Evolutionary conservation across 1,139 yeast species (phyloP), one percentile per base, ranked within the genome.

Genomic region (Saccharomycopsis hybrid): DNA sequence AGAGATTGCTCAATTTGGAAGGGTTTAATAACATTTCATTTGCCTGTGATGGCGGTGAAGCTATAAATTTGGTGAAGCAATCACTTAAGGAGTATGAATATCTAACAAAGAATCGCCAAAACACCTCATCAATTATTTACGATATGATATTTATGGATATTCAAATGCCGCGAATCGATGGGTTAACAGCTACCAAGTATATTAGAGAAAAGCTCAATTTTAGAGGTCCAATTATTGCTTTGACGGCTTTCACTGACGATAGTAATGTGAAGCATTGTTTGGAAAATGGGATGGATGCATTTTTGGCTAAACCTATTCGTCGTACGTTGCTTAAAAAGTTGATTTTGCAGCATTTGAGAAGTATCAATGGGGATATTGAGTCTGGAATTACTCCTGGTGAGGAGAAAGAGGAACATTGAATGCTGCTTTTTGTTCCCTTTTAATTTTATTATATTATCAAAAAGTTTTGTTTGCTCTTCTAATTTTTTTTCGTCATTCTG

Each of bases 101-200:
- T 43, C 35, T 31, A 4, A 32, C 37, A 9, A 25, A 30, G 2
- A 55, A 56, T 30, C 51, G 53, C 5, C 65, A 66, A 18, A 43
- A 55, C 8, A 52, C 43, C 1, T 44, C 56, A 8, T 62, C 62
- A 5, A 65, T 63, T n/a, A 59, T 64, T 28, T 88, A 74, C 63
- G 92, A 86, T 60, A 67, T 92, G 49, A 78, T 92, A 5, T 85
- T 92, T 61, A 90, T 92, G 97, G 98, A 92, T 67, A 88, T 92
- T 48, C 96, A 89, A 65, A 92, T 92, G 98, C 98, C 97, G 2
- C 81, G 78, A 58, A 74, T 87, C 57, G 95, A 89, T 64, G 98
- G 98, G 1, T 67, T 90, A 43, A 72, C 80, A 33, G 95, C 97
- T 1, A 87, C 97, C 0, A 77, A 72, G 58, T 71, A 76, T 63